Evolutionary conservation across 1,284 basidiomycete genomes (phyloP).

Genomic region (Porodaedalea pini): DNA sequence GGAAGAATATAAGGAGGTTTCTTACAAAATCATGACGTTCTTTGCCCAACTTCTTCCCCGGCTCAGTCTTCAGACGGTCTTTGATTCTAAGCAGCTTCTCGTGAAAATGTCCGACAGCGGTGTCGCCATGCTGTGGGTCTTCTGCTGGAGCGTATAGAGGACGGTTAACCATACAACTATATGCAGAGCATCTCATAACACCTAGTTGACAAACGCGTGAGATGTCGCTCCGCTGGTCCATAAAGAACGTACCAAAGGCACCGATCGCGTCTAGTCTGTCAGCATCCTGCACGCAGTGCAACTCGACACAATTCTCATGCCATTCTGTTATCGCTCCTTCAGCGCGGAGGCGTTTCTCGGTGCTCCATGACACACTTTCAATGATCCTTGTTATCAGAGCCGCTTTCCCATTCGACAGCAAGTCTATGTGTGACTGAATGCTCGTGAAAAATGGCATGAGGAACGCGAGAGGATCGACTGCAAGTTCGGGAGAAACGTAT

Average conservation of each 20-base stretch:
- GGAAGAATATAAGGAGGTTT: background rate
- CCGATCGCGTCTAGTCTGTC: conserved; percentile 92
- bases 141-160: conserved; percentile 62
- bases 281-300: conserved; percentile 91
- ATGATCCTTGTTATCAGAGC: conserved; percentile 58
- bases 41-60: conserved; percentile 66
- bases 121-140: conserved; percentile 45
- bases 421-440: conserved; percentile 43
- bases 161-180: conserved; percentile 63
- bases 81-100: conserved; percentile 81
- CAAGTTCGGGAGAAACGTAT: conserved; percentile 60
- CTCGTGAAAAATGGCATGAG: conserved; percentile 65
- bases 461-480: conserved; percentile 59
- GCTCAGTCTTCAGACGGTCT: conserved; percentile 72
- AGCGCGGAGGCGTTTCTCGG: conserved; percentile 68
- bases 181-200: conserved; percentile 84
- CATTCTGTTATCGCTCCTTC: conserved; percentile 59
- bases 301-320: conserved; percentile 74
- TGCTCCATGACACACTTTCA: conserved; percentile 84
- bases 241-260: conserved; percentile 84
- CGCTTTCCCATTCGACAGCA: conserved; percentile 60
- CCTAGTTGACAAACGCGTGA: conserved; percentile 72
- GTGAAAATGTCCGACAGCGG: conserved; percentile 82
- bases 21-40: conserved; percentile 71
- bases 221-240: conserved; percentile 62